A percentile compares a stretch with the other conserved stretches of the same genome.
phyloP scores from a whole-genome alignment of 1,139 yeast genomes.

The Candida tropicalis region DNA sequence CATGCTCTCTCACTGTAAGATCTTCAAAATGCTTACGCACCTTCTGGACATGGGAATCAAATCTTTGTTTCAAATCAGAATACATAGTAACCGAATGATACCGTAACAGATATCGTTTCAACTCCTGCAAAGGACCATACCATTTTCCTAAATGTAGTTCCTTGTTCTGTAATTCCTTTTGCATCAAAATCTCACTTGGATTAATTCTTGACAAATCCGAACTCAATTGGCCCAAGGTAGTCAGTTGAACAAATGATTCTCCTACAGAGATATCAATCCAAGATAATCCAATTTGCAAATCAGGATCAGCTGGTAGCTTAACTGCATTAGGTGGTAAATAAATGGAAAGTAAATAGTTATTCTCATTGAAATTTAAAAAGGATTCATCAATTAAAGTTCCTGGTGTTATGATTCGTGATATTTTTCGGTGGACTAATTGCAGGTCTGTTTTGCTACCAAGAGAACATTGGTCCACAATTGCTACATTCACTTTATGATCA shows the following conservation, averaged over 20 bases:
- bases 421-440: conserved; percentile 60
- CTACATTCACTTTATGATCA: conserved; percentile 70
- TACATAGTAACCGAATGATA: conserved; percentile 43
- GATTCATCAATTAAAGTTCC: conserved; percentile 92
- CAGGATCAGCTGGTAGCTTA: conserved; percentile 46
- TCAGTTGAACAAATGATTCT: conserved; percentile 66
- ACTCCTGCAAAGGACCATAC: conserved; percentile 61
- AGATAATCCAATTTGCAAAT: conserved; percentile 64
- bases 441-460: conserved; percentile 23
- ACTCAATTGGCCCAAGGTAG: conserved; percentile 54
- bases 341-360: conserved; percentile 71
- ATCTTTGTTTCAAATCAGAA: conserved; percentile 34
- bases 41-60: conserved; percentile 53
- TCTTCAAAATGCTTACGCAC: conserved; percentile 58
- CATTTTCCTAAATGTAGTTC: conserved; percentile 49
- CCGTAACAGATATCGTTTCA: conserved; percentile 62
- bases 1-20: conserved; percentile 46
- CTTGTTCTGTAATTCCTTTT: conserved; percentile 30
- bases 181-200: conserved; percentile 66
- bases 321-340: conserved; percentile 55
- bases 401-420: conserved; percentile 83
- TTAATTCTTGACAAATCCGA: conserved; percentile 65
- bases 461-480: conserved; percentile 72
- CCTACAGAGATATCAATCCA: conserved; percentile 94
- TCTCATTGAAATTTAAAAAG: conserved; percentile 69